Conservation (phyloP, 768 basidiomycete species). For the Mycena maculata region DNA sequence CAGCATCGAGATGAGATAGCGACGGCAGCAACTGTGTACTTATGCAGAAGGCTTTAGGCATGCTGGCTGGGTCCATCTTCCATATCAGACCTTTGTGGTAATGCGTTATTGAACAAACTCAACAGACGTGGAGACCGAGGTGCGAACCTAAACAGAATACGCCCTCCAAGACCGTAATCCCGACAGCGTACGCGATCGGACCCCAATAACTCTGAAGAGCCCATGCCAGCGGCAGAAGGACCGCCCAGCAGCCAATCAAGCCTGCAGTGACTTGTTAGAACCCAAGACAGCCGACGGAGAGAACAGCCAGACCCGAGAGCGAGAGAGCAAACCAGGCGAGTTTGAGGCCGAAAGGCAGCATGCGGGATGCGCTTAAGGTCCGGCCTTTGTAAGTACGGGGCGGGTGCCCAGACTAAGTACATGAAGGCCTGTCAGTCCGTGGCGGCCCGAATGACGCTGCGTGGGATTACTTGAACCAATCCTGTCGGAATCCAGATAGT, state of each 20-base stretch:
- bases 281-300: too few species aligned
- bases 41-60: slow-evolving; percentile 26
- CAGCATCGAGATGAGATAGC: neutral
- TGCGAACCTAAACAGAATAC: slow-evolving; percentile 27
- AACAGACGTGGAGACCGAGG: neutral
- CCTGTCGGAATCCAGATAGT: neutral
- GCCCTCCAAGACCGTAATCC: slow-evolving; percentile 23
- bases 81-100: slow-evolving; percentile 22
- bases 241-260: slow-evolving; percentile 37
- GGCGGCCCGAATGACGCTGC: slow-evolving; percentile 15
- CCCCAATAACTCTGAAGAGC: slow-evolving; percentile 29
- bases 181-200: slow-evolving; percentile 29
- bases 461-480: slow-evolving; percentile 5
- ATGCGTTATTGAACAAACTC: neutral
- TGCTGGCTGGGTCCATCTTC: slow-evolving; percentile 25
- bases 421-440: slow-evolving; percentile 14
- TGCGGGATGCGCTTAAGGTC: slow-evolving; percentile 8
- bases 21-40: neutral
- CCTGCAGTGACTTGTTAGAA: slow-evolving; percentile 11
- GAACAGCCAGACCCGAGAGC: slow-evolving; percentile 18
- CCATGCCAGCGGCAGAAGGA: slow-evolving; percentile 33
- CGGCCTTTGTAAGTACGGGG: neutral
- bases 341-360: slow-evolving; percentile 35
- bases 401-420: neutral
- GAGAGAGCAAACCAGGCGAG: slow-evolving; percentile 34